phyloP scores from a whole-genome alignment of 148 eudicot species.

The Beta vulgaris region DNA sequence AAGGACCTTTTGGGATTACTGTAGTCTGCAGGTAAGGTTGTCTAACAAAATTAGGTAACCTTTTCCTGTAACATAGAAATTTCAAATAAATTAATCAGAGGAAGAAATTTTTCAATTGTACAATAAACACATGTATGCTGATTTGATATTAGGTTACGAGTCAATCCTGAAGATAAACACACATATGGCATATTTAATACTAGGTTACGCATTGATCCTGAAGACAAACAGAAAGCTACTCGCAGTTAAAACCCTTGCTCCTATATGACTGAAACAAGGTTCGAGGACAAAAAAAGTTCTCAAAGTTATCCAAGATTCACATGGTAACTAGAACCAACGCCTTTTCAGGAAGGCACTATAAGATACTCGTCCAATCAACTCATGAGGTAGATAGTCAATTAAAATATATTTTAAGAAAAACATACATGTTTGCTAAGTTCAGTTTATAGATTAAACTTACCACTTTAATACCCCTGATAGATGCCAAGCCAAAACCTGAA shows the following conservation, averaged over 20 bases:
- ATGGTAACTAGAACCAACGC: background rate
- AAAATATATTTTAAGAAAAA: background rate
- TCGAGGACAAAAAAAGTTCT: background rate
- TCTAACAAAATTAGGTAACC: background rate
- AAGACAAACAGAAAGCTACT: background rate
- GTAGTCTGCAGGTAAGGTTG: background rate
- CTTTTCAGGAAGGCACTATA: background rate
- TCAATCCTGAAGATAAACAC: background rate
- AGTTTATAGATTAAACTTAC: constrained; percentile 36
- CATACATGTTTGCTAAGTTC: background rate
- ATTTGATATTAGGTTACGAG: background rate
- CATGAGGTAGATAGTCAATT: background rate
- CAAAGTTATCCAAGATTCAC: background rate
- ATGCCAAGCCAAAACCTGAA: constrained; percentile 51
- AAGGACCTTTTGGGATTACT: background rate
- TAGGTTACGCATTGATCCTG: background rate
- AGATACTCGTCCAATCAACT: background rate
- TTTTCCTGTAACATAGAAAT: constrained; percentile 11
- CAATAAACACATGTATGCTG: background rate
- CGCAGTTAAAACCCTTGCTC: background rate
- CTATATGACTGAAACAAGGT: background rate
- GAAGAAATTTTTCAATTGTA: background rate
- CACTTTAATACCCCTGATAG: constrained; percentile 45
- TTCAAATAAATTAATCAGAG: background rate
- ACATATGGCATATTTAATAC: background rate